Conservation (phyloP, 169 alveolate genomes). For the Besnoitia besnoiti region DNA sequence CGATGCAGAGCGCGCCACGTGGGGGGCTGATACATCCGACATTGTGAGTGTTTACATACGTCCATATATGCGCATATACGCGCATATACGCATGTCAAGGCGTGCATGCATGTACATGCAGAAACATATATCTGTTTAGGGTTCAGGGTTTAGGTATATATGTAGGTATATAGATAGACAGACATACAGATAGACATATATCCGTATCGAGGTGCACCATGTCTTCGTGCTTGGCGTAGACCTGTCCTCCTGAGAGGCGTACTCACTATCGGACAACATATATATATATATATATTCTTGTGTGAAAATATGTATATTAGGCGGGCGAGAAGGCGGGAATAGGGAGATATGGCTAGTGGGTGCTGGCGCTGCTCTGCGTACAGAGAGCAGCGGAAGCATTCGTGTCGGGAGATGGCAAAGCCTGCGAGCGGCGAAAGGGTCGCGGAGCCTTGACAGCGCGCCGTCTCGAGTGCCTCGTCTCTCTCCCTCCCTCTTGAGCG, state of each 20-base stretch:
- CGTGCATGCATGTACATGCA: neutral
- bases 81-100: neutral
- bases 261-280: no score
- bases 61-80: neutral
- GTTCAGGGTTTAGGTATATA: neutral
- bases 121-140: neutral
- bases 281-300: neutral
- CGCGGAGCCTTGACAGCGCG: neutral
- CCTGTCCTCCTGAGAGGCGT: no score
- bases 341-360: neutral
- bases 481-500: slow-evolving; percentile 19
- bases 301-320: neutral
- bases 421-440: neutral
- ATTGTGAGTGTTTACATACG: neutral
- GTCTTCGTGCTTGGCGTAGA: no score
- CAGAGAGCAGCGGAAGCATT: neutral
- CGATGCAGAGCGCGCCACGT: neutral
- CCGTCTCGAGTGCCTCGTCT: neutral
- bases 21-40: neutral
- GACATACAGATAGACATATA: neutral
- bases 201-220: no score
- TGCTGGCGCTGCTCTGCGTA: neutral
- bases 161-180: neutral
- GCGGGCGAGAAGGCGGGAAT: neutral
- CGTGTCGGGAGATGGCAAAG: neutral